Percentiles rank a stretch among this genome's conserved stretches.
Conservation (phyloP, 2,329 filamentous ascomycete species). For the Curvularia sp. region DNA sequence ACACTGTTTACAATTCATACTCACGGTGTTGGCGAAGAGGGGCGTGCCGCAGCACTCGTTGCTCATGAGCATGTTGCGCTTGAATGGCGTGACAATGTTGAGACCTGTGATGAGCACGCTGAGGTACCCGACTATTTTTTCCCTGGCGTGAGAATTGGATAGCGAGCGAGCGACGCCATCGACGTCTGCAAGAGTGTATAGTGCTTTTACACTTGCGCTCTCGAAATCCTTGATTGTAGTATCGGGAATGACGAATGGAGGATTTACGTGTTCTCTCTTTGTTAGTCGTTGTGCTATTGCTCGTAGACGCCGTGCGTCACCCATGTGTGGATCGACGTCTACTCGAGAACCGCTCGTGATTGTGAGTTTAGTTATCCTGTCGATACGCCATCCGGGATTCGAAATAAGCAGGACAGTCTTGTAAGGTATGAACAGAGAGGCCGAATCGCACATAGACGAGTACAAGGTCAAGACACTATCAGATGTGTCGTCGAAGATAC, state of each 20-base stretch:
- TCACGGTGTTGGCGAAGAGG: slow-evolving; percentile 60
- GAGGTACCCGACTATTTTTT: slow-evolving; percentile 55
- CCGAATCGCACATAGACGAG: slow-evolving; percentile 58
- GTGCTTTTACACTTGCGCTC: slow-evolving; percentile 40
- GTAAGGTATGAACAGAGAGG: slow-evolving; percentile 56
- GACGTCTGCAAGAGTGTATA: slow-evolving; percentile 56
- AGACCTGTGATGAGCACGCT: slow-evolving; percentile 55
- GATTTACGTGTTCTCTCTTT: slow-evolving; percentile 60
- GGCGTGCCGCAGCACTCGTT: slow-evolving; percentile 62
- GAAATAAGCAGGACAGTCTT: slow-evolving; percentile 61
- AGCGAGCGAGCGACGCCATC: slow-evolving; percentile 50
- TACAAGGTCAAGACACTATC: slow-evolving; percentile 63
- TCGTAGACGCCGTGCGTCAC: slow-evolving; percentile 63
- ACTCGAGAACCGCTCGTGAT: slow-evolving; percentile 58
- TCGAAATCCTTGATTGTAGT: slow-evolving; percentile 26
- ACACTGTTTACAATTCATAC: slow-evolving; percentile 53
- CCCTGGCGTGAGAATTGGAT: slow-evolving; percentile 34
- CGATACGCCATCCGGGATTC: slow-evolving; percentile 53
- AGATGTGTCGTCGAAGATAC: slow-evolving; percentile 65
- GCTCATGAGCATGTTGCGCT: slow-evolving; percentile 56
- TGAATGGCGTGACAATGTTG: slow-evolving; percentile 51
- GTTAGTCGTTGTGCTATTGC: slow-evolving; percentile 57
- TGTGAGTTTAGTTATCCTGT: slow-evolving; percentile 46
- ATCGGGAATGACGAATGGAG: slow-evolving; percentile 55
- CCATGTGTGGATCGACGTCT: slow-evolving; percentile 63